phyloP scores from a whole-genome alignment of 139 green algal genomes.

The Chlorella sp. region DNA sequence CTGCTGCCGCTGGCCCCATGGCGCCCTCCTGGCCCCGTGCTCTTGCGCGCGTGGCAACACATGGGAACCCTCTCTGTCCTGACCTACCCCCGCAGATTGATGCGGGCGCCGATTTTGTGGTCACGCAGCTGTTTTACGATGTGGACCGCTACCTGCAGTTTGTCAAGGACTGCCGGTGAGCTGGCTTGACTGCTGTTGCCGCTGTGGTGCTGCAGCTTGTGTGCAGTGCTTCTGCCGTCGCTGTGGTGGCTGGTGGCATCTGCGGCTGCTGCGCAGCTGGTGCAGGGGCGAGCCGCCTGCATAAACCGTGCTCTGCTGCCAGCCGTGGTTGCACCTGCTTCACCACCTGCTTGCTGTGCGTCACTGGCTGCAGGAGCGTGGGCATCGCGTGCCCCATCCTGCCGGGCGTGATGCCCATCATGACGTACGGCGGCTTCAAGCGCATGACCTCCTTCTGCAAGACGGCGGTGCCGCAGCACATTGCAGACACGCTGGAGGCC shows the following conservation, averaged over 20 bases:
- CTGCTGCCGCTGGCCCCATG: too few relatives aligned
- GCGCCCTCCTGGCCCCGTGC: too few relatives aligned
- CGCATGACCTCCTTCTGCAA: conserved; percentile 99
- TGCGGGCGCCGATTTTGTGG: conserved; percentile 91
- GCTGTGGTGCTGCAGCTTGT: not conserved
- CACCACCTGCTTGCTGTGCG: too few relatives aligned
- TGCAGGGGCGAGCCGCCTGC: too few relatives aligned
- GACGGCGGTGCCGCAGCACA: conserved; percentile 84
- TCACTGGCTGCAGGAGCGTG: conserved; percentile 61
- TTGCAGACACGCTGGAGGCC: conserved; percentile 80
- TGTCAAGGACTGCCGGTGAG: conserved; percentile 66
- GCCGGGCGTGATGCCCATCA: conserved; percentile 98
- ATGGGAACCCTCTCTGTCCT: too few relatives aligned
- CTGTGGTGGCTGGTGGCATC: too few relatives aligned
- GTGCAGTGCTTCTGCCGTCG: too few relatives aligned
- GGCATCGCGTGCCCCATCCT: conserved; percentile 94
- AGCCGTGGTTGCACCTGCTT: too few relatives aligned
- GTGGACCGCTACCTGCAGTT: conserved; percentile 89
- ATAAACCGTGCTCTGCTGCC: too few relatives aligned
- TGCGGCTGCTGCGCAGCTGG: too few relatives aligned
- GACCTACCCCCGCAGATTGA: conserved; percentile 50
- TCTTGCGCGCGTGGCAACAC: too few relatives aligned
- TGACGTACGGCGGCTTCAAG: conserved; percentile 97
- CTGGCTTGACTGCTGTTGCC: not conserved
- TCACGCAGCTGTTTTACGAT: conserved; percentile 98